Percentiles rank a stretch among this genome's conserved stretches.
phyloP scores from a whole-genome alignment of 2,329 filamentous ascomycete species.

The Botrytis pseudocinerea region DNA sequence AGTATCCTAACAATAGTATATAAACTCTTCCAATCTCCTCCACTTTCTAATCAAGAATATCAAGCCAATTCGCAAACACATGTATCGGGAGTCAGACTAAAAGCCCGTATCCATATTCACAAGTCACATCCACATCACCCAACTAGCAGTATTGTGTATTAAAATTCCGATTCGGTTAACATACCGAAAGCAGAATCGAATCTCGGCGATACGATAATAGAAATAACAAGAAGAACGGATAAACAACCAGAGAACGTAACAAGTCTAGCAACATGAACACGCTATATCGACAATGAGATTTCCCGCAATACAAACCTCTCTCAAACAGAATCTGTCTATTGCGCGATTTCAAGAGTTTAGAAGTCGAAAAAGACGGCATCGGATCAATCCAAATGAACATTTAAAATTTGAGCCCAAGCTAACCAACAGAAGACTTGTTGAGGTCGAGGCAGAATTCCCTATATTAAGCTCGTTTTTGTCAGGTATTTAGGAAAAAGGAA shows the following conservation, averaged over 20 bases:
- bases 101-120: not conserved
- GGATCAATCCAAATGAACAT: too few relatives aligned
- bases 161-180: not conserved
- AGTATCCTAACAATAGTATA: not conserved
- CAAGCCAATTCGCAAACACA: not conserved
- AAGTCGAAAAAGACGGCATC: too few relatives aligned
- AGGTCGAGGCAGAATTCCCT: too few relatives aligned
- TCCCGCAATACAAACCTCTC: accelerated
- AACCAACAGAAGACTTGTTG: too few relatives aligned
- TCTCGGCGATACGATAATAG: not conserved
- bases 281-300: not conserved
- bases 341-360: too few relatives aligned
- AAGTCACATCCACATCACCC: not conserved
- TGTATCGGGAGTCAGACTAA: not conserved
- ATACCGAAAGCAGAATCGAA: not conserved
- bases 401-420: too few relatives aligned
- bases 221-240: not conserved
- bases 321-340: too few relatives aligned
- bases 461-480: too few relatives aligned
- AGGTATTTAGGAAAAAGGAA: too few relatives aligned
- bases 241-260: not conserved
- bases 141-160: not conserved
- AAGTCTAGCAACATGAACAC: not conserved
- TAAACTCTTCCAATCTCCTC: not conserved
- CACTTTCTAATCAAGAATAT: not conserved